These are phyloP conservation scores for Suhomyces guaymorum DNA, from an alignment of 1,139 yeast genomes.

Conservation along the genomic window DNA sequence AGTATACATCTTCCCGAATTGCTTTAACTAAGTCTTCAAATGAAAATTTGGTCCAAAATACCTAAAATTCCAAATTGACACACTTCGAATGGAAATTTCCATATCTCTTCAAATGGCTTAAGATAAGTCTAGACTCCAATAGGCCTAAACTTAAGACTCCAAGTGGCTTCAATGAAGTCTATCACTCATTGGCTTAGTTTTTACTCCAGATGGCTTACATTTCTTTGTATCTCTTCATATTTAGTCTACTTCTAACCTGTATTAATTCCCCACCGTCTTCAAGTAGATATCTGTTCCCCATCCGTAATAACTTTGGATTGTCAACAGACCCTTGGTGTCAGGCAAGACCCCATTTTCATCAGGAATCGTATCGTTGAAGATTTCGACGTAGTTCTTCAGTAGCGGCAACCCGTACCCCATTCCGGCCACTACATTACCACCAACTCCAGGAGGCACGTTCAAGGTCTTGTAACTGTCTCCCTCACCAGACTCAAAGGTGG, in stretches of 20 bases:
- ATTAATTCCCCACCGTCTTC: conserved; percentile 30
- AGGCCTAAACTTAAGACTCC: too few relatives aligned
- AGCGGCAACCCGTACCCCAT: conserved; percentile 95
- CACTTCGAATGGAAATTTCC: too few relatives aligned
- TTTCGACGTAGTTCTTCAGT: conserved; percentile 57
- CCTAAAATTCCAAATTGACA: too few relatives aligned
- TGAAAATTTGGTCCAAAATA: too few relatives aligned
- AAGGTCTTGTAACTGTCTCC: conserved; percentile 60
- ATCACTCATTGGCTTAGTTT: too few relatives aligned
- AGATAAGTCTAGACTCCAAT: too few relatives aligned
- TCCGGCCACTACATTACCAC: conserved; percentile 81
- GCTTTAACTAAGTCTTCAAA: too few relatives aligned
- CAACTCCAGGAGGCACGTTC: conserved; percentile 71
- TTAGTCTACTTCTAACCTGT: not conserved
- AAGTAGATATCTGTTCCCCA: conserved; percentile 66
- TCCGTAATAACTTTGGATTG: conserved; percentile 78
- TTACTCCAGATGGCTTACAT: too few relatives aligned
- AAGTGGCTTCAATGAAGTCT: too few relatives aligned
- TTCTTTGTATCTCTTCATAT: too few relatives aligned
- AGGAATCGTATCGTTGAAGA: conserved; percentile 39
- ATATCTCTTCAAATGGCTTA: too few relatives aligned
- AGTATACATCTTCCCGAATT: too few relatives aligned
- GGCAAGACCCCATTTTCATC: conserved; percentile 18
- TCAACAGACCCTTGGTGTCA: conserved; percentile 60
- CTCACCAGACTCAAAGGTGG: conserved; percentile 67